These are phyloP conservation scores for Ajuga chamaepitys DNA, from an alignment of 257 asterid species.

Conservation along the genomic window DNA sequence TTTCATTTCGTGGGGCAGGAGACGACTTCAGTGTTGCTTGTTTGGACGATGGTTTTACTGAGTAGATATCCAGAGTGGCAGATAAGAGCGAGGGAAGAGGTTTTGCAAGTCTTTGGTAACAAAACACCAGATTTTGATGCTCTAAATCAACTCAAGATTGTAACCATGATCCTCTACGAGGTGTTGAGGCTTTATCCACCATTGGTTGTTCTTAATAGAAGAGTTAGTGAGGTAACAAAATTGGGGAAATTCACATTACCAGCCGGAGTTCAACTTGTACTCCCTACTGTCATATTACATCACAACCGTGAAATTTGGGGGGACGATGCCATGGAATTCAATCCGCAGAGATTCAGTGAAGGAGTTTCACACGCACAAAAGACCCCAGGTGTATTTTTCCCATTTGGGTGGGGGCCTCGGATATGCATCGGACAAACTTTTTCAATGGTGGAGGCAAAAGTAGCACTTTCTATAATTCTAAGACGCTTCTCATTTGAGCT, in stretches of 20 bases:
- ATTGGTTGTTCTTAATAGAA: neutral
- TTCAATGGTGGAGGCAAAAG: constrained; percentile 34
- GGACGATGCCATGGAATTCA: constrained; percentile 34
- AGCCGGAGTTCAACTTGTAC: constrained; percentile 13
- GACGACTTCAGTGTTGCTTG: constrained; percentile 31
- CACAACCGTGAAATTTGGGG: constrained; percentile 32
- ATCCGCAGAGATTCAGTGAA: constrained; percentile 34
- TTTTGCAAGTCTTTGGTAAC: constrained; percentile 20
- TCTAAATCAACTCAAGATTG: constrained; percentile 35
- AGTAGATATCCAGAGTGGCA: constrained; percentile 40
- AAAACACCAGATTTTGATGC: constrained; percentile 25
- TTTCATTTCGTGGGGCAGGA: constrained; percentile 44
- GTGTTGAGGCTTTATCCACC: constrained; percentile 36
- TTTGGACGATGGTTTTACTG: constrained; percentile 36
- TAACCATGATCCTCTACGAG: constrained; percentile 38
- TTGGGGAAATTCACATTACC: constrained; percentile 28
- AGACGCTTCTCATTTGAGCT: constrained; percentile 38
- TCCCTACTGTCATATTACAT: constrained; percentile 16
- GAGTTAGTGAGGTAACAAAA: constrained; percentile 16
- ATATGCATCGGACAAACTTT: constrained; percentile 34
- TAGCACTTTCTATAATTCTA: constrained; percentile 28
- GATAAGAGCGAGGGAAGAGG: constrained; percentile 36
- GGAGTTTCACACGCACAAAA: constrained; percentile 36
- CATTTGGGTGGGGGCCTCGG: constrained; percentile 44
- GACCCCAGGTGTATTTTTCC: constrained; percentile 24